These are phyloP conservation scores for Fusarium udum DNA, from an alignment of 2,329 filamentous ascomycete genomes.

Conservation along the genomic window DNA sequence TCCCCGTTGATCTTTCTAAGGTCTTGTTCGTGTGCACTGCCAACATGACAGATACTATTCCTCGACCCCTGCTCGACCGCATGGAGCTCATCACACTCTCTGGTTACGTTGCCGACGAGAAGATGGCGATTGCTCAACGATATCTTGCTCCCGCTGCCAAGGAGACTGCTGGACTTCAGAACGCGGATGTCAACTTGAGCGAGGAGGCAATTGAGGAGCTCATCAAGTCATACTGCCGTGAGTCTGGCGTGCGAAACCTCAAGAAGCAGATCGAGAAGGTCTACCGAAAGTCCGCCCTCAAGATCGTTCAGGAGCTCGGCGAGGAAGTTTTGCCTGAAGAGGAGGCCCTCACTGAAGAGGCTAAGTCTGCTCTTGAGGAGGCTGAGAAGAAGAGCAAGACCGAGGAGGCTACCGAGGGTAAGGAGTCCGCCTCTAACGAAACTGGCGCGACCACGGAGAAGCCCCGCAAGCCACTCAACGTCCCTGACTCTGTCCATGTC, in stretches of 20 bases:
- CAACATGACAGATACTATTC: slow-evolving; percentile 98
- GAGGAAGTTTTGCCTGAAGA: slow-evolving; percentile 84
- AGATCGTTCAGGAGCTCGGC: slow-evolving; percentile 94
- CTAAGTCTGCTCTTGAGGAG: slow-evolving; percentile 79
- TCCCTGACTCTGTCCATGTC: slow-evolving; percentile 88
- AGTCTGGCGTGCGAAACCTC: slow-evolving; percentile 94
- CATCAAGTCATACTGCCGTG: slow-evolving; percentile 98
- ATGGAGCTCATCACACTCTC: slow-evolving; percentile 98
- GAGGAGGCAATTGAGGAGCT: slow-evolving; percentile 92
- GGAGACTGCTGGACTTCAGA: slow-evolving; percentile 87
- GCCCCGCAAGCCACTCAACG: slow-evolving; percentile 80
- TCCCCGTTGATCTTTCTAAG: slow-evolving; percentile 96
- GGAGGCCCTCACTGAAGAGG: slow-evolving; percentile 84
- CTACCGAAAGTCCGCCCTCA: slow-evolving; percentile 94
- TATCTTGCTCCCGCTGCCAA: slow-evolving; percentile 96
- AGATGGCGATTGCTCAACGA: slow-evolving; percentile 95
- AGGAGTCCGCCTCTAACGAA: slow-evolving; percentile 47
- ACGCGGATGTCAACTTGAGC: slow-evolving; percentile 87
- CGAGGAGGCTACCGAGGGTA: slow-evolving; percentile 60
- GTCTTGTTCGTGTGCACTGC: slow-evolving; percentile 98
- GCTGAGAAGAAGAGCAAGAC: slow-evolving; percentile 77
- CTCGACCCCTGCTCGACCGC: slow-evolving; percentile 88
- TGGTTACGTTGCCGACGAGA: slow-evolving; percentile 96
- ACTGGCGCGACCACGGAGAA: slow-evolving; percentile 61
- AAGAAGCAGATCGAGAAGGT: slow-evolving; percentile 99